These are phyloP conservation scores for Cytospora paraplurivora DNA, from an alignment of 2,329 filamentous ascomycete genomes.

Conservation along the genomic window DNA sequence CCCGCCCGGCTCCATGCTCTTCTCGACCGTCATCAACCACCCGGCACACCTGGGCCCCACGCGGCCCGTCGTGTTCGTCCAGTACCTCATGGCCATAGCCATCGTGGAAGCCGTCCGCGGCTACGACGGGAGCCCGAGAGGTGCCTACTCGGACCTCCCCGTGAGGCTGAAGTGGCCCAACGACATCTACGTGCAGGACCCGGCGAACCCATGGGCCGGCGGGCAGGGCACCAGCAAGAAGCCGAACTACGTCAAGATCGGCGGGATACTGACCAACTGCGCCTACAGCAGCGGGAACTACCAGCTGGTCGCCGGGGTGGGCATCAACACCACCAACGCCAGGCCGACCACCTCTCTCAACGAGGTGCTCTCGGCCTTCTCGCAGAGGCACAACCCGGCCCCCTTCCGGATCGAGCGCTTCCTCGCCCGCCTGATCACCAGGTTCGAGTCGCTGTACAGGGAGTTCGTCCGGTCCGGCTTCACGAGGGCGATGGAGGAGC, in stretches of 20 bases:
- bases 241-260: constrained; percentile 79
- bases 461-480: constrained; percentile 78
- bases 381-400: constrained; percentile 41
- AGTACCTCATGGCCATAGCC: constrained; percentile 89
- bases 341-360: constrained; percentile 87
- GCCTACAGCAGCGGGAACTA: constrained; percentile 77
- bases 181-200: constrained; percentile 77
- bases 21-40: constrained; percentile 87
- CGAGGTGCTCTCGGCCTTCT: constrained; percentile 59
- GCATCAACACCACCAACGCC: constrained; percentile 81
- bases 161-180: constrained; percentile 97
- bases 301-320: constrained; percentile 82
- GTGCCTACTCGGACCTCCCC: constrained; percentile 67
- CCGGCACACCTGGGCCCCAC: constrained; percentile 68
- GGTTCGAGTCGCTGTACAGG: constrained; percentile 75
- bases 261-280: constrained; percentile 89
- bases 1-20: constrained; percentile 81
- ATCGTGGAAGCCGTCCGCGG: constrained; percentile 79
- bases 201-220: constrained; percentile 38
- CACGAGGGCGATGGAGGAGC: constrained; percentile 67
- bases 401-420: constrained; percentile 76
- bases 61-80: constrained; percentile 87
- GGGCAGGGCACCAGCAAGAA: constrained; percentile 28
- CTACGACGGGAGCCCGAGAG: constrained; percentile 64
- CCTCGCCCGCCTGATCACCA: constrained; percentile 76